phyloP scores from a whole-genome alignment of 768 basidiomycete genomes.

The Amanita fuliginea region DNA sequence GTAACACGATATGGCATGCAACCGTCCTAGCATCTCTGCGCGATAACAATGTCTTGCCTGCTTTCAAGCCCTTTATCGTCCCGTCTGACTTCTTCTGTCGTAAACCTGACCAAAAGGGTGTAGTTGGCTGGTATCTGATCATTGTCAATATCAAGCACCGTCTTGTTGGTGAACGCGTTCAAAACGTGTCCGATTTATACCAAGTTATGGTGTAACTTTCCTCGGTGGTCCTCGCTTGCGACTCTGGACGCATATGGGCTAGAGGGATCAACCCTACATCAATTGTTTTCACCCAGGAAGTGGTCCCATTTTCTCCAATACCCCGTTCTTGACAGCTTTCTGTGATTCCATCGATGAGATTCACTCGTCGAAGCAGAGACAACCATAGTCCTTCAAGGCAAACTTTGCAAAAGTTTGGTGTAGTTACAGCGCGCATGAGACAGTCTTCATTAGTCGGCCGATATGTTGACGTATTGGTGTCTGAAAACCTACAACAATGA shows the following conservation, averaged over 20 bases:
- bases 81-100: constrained; percentile 44
- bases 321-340: constrained; percentile 25
- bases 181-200: constrained; percentile 35
- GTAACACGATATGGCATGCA: constrained; percentile 8
- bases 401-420: constrained; percentile 63
- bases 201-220: constrained; percentile 45
- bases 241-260: constrained; percentile 36
- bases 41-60: constrained; percentile 14
- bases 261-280: constrained; percentile 48
- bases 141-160: constrained; percentile 29
- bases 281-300: constrained; percentile 21
- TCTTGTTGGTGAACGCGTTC: constrained; percentile 37
- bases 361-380: constrained; percentile 44
- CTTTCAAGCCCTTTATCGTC: constrained; percentile 24
- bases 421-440: constrained; percentile 65
- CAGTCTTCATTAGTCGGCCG: constrained; percentile 80
- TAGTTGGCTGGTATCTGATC: constrained; percentile 29
- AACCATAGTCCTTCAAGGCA: constrained; percentile 71
- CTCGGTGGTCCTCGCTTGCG: constrained; percentile 10
- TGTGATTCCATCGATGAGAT: constrained; percentile 46
- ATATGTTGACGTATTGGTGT: constrained; percentile 53
- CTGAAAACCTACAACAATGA: constrained; percentile 38
- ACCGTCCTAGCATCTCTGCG: background rate
- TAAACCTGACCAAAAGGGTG: constrained; percentile 34
- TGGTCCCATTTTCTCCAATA: background rate